phyloP scores from a whole-genome alignment of 2,329 filamentous ascomycete species.

The Dothiorella sarmentorum region DNA sequence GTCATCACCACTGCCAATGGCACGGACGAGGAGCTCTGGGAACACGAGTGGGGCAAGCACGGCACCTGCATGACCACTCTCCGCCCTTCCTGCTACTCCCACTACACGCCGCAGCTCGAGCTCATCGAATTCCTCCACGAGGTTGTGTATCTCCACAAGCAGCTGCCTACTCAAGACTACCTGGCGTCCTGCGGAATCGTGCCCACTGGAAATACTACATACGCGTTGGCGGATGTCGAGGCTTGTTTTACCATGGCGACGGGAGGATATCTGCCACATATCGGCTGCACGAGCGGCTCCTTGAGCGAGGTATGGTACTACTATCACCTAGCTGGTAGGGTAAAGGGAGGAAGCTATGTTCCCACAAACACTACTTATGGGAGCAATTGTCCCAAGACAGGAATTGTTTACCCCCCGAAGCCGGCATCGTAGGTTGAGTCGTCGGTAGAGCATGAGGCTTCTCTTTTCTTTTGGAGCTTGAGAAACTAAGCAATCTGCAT shows the following conservation, averaged over 20 bases:
- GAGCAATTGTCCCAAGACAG: slow-evolving; percentile 53
- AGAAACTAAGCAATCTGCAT: too few species aligned
- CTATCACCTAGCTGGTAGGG: slow-evolving; percentile 58
- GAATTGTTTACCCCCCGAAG: slow-evolving; percentile 66
- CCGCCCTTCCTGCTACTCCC: slow-evolving; percentile 60
- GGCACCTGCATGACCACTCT: slow-evolving; percentile 72
- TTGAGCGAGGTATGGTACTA: slow-evolving; percentile 60
- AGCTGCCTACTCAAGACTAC: slow-evolving; percentile 60
- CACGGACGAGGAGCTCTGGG: slow-evolving; percentile 61
- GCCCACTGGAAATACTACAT: slow-evolving; percentile 54
- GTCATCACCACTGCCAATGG: slow-evolving; percentile 16
- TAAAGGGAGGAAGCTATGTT: slow-evolving; percentile 60
- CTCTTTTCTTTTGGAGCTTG: too few species aligned
- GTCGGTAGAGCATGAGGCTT: not conserved
- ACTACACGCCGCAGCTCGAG: slow-evolving; percentile 57
- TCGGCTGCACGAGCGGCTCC: slow-evolving; percentile 52
- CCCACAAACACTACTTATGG: slow-evolving; percentile 49
- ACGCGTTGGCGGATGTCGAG: slow-evolving; percentile 58
- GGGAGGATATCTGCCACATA: slow-evolving; percentile 54
- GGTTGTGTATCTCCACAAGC: slow-evolving; percentile 63
- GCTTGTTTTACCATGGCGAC: slow-evolving; percentile 50
- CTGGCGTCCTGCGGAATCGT: slow-evolving; percentile 61
- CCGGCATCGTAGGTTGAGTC: slow-evolving; percentile 14
- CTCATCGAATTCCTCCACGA: slow-evolving; percentile 67
- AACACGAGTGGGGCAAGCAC: slow-evolving; percentile 70